Evolutionary conservation across 139 green algal species (phyloP).

Genomic region (Choricystis sp.): DNA sequence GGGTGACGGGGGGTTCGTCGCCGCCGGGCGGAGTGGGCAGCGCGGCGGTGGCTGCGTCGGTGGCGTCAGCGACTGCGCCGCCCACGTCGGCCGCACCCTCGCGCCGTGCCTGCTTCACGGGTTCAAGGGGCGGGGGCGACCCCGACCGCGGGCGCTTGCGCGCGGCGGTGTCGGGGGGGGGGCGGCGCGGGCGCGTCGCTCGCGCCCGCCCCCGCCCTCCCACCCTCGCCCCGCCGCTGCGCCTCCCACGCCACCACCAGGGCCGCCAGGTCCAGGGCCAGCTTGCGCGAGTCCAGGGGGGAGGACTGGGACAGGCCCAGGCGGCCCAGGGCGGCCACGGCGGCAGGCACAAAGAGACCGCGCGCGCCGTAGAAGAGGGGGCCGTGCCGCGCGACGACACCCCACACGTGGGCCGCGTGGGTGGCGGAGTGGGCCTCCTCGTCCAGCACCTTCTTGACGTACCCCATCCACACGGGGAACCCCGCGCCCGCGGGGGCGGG

Average conservation of each 20-base stretch:
- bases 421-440: constrained; percentile 59
- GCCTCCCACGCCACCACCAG: constrained; percentile 83
- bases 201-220: not conserved
- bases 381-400: constrained; percentile 75
- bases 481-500: not conserved
- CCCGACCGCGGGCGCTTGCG: not conserved
- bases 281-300: constrained; percentile 56
- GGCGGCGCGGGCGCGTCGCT: not conserved
- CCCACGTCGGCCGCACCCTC: constrained; percentile 1
- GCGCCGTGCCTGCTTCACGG: not conserved
- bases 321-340: constrained; percentile 23
- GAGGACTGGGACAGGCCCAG: constrained; percentile 46
- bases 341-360: not conserved
- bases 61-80: too few species aligned
- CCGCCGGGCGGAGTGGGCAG: not conserved
- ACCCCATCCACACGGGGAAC: constrained; percentile 56
- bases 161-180: not conserved
- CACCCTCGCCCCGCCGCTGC: not conserved
- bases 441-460: constrained; percentile 51
- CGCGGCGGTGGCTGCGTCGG: too few species aligned
- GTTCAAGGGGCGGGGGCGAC: not conserved
- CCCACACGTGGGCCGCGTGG: constrained; percentile 75
- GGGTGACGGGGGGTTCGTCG: not conserved
- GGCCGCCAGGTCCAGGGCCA: constrained; percentile 77
- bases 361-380: constrained; percentile 63